A percentile compares a stretch with the other conserved stretches of the same genome.
Evolutionary conservation across 441 rosid species (phyloP).

Genomic region (Populus hybrid): DNA sequence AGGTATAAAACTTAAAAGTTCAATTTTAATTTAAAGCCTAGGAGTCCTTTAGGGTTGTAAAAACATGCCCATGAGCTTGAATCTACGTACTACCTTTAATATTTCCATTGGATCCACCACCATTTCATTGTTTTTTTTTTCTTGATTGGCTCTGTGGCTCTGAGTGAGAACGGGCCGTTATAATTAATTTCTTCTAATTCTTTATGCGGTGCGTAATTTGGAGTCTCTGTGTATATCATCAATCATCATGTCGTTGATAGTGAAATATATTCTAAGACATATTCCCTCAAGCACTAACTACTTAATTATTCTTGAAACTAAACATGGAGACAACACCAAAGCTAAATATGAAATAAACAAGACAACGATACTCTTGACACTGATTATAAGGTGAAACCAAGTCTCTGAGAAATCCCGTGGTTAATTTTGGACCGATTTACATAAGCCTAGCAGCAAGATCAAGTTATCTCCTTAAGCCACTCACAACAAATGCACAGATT

Average conservation of each 20-base stretch:
- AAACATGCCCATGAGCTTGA: neutral
- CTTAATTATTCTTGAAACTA: neutral
- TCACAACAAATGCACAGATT: too few species aligned
- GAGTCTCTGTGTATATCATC: neutral
- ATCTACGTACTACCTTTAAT: neutral
- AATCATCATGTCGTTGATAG: slow-evolving; percentile 8
- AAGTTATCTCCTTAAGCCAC: too few species aligned
- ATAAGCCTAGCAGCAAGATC: too few species aligned
- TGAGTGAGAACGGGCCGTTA: neutral
- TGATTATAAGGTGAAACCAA: too few species aligned
- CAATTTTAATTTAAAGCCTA: slow-evolving; percentile 1
- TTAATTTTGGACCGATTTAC: too few species aligned
- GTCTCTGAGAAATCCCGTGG: too few species aligned
- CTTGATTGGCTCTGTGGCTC: slow-evolving; percentile 5
- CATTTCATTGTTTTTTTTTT: slow-evolving; percentile 18
- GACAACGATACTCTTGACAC: too few species aligned
- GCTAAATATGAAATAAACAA: neutral
- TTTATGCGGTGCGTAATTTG: neutral
- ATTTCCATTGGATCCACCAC: slow-evolving; percentile 22
- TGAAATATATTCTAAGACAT: neutral
- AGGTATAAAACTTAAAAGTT: slow-evolving; percentile 20
- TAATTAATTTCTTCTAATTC: neutral
- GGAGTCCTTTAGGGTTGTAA: neutral
- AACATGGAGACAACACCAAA: neutral
- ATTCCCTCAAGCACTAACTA: neutral